phyloP scores from a whole-genome alignment of 257 asterid species.

The Schizonepeta tenuifolia region DNA sequence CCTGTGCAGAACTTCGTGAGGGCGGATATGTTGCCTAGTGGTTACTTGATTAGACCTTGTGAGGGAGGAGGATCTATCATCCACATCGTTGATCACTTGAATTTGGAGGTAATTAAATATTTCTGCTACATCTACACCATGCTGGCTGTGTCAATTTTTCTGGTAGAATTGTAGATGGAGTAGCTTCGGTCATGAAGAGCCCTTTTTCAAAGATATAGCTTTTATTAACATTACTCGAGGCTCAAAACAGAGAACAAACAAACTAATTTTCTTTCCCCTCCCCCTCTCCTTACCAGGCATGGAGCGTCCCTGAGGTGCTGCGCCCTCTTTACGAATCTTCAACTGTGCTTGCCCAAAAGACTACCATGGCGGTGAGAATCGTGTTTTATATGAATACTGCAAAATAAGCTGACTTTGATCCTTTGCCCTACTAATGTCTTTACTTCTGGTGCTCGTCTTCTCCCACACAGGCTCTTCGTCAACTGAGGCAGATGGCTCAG shows the following conservation, averaged over 20 bases:
- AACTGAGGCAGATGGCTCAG: slow-evolving; percentile 83
- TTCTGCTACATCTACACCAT: neutral
- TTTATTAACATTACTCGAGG: neutral
- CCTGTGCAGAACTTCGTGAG: slow-evolving; percentile 84
- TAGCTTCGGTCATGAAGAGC: neutral
- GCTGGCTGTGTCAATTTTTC: neutral
- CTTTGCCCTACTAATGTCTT: neutral
- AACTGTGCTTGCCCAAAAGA: slow-evolving; percentile 78
- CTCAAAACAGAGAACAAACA: neutral
- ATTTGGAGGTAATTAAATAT: slow-evolving; percentile 64
- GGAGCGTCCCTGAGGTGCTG: slow-evolving; percentile 93
- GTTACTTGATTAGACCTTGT: slow-evolving; percentile 86
- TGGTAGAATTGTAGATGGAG: neutral
- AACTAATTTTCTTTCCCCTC: neutral
- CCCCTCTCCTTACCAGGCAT: slow-evolving; percentile 49
- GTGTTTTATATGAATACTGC: neutral
- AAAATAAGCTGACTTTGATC: neutral
- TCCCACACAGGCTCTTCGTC: slow-evolving; percentile 80
- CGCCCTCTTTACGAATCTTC: slow-evolving; percentile 96
- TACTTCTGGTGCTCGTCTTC: slow-evolving; percentile 10
- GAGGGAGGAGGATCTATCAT: slow-evolving; percentile 95
- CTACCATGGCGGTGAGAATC: slow-evolving; percentile 78
- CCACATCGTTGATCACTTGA: slow-evolving; percentile 94
- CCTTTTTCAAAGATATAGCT: neutral
- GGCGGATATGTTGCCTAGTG: slow-evolving; percentile 91